Conservation (phyloP, 2,329 filamentous ascomycete genomes). For the Botrytis sinoallii region DNA sequence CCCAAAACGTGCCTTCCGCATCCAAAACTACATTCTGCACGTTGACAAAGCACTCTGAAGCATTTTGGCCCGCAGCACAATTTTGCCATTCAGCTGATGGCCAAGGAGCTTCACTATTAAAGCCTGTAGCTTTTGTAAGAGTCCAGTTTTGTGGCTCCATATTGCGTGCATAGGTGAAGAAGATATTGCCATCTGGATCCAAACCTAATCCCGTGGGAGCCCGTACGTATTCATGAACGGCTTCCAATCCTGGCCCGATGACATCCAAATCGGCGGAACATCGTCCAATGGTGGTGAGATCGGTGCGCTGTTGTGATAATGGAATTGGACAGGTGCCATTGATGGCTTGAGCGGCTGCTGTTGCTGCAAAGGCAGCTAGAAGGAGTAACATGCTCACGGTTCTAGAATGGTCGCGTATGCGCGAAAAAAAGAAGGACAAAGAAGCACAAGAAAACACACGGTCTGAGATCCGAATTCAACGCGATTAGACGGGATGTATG, state of each 20-base stretch:
- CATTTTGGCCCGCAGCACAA: background rate
- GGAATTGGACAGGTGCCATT: background rate
- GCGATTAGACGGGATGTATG: background rate
- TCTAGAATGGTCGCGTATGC: background rate
- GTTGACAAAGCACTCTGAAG: background rate
- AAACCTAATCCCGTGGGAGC: background rate
- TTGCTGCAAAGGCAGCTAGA: background rate
- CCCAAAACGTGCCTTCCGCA: background rate
- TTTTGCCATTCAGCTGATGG: constrained; percentile 8
- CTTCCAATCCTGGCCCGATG: background rate
- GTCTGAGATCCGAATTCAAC: background rate
- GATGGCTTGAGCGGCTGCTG: background rate
- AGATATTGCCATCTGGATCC: background rate
- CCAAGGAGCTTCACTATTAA: background rate
- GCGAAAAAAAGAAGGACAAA: background rate
- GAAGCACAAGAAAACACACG: background rate
- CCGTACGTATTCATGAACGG: background rate
- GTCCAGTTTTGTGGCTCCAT: constrained; percentile 8
- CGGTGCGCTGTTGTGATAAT: background rate
- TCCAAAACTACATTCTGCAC: constrained; percentile 7
- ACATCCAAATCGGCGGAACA: constrained; percentile 5
- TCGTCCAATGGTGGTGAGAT: background rate
- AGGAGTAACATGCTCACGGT: background rate
- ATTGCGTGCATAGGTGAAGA: constrained; percentile 7
- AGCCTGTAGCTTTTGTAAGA: background rate